Conservation (phyloP, 2,329 filamentous ascomycete genomes). For the Pseudodiploospora longispora region DNA sequence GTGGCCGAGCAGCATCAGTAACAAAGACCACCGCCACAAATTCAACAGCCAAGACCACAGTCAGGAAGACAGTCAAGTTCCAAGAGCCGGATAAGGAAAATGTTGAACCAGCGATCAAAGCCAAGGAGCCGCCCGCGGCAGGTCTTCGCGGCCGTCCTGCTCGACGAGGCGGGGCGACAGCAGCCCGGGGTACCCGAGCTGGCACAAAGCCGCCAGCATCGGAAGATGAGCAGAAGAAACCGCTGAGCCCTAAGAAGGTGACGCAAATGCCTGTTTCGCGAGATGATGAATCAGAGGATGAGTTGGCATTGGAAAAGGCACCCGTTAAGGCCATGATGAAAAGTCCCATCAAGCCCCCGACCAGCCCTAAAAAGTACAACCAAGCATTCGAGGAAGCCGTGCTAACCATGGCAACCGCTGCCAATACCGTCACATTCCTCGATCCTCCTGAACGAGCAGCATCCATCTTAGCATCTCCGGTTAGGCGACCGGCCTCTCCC, state of each 20-base stretch:
- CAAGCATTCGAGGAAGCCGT: conserved; percentile 5
- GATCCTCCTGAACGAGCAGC: conserved; percentile 28
- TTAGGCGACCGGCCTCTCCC: conserved; percentile 46
- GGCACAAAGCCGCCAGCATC: conserved; percentile 22
- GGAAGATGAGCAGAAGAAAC: conserved; percentile 30
- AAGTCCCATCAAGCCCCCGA: conserved; percentile 10
- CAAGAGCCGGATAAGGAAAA: conserved; percentile 60
- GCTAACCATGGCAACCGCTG: conserved; percentile 12
- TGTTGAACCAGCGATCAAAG: conserved; percentile 33
- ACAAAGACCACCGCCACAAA: conserved; percentile 24
- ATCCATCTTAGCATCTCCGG: conserved; percentile 43
- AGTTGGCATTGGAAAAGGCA: conserved; percentile 49
- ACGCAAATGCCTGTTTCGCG: conserved; percentile 44
- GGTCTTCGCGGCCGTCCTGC: conserved; percentile 36
- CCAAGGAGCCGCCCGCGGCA: conserved; percentile 25
- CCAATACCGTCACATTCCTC: conserved; percentile 18
- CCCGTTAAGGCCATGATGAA: conserved; percentile 36
- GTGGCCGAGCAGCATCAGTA: conserved; percentile 17
- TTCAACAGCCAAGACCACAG: conserved; percentile 31
- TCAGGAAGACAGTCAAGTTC: conserved; percentile 57
- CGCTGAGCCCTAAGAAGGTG: conserved; percentile 58
- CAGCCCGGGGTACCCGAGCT: conserved; percentile 26
- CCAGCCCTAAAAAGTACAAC: conserved; percentile 9
- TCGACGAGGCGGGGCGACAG: conserved; percentile 27
- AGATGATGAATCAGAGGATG: conserved; percentile 49